Evolutionary conservation across 2,329 filamentous ascomycete species (phyloP).

Genomic region (Talaromyces sp.): DNA sequence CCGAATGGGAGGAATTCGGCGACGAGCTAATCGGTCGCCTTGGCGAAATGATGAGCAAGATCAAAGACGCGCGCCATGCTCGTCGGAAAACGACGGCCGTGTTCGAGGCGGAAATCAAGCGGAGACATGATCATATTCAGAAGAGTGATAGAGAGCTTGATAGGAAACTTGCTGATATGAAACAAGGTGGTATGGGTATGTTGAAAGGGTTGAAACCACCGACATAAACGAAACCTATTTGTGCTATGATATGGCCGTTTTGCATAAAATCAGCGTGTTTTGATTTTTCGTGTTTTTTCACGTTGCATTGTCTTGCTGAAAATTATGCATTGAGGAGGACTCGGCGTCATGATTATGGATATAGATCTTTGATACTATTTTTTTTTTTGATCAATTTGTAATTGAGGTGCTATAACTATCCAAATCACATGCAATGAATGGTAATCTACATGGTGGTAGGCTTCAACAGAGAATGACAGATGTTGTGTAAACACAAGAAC

Average conservation of each 20-base stretch:
- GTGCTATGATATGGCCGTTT: neutral
- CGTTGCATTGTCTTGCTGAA: neutral
- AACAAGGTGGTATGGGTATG: constrained; percentile 49
- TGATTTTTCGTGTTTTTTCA: neutral
- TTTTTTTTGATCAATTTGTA: neutral
- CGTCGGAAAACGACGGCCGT: constrained; percentile 49
- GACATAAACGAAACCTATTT: neutral
- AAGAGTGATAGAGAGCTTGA: constrained; percentile 46
- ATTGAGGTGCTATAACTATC: neutral
- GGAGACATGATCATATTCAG: constrained; percentile 48
- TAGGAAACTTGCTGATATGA: constrained; percentile 50
- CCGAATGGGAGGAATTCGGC: constrained; percentile 59
- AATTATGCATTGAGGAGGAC: neutral
- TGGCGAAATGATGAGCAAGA: constrained; percentile 44
- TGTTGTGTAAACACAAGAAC: neutral
- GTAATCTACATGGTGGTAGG: neutral
- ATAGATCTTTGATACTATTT: neutral
- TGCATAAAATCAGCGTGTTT: neutral
- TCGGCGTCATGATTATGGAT: neutral
- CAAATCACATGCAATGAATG: neutral
- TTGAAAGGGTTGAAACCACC: constrained; percentile 33
- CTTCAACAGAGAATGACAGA: neutral
- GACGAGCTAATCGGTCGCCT: constrained; percentile 57
- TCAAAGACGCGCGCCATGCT: constrained; percentile 49
- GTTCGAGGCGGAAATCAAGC: constrained; percentile 53